Percentiles rank a stretch among this genome's conserved stretches.
These are phyloP conservation scores for Colletotrichum tofieldiae DNA, from an alignment of 2,329 filamentous ascomycete species.

Conservation along the genomic window DNA sequence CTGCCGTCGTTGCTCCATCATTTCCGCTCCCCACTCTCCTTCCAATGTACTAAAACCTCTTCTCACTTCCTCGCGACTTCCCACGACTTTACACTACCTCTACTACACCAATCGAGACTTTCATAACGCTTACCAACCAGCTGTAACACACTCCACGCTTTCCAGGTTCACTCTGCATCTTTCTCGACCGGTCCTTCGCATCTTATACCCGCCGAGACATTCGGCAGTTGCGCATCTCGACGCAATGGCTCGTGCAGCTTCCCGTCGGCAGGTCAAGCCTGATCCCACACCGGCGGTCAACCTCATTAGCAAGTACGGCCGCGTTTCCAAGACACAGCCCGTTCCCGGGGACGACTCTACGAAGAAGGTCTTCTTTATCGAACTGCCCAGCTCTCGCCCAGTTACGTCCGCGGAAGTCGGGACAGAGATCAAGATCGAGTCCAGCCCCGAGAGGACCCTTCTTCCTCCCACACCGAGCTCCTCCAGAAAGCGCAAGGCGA, in stretches of 20 bases:
- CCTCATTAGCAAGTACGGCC: conserved; percentile 42
- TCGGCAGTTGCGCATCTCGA: conserved; percentile 18
- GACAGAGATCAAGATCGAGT: conserved; percentile 27
- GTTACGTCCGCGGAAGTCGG: conserved; percentile 30
- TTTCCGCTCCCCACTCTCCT: conserved; percentile 40
- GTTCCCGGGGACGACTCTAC: conserved; percentile 10
- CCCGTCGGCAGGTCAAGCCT: conserved; percentile 42
- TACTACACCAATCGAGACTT: conserved; percentile 18
- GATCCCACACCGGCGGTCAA: conserved; percentile 30
- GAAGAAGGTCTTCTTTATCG: conserved; percentile 42
- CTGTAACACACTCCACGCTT: neutral
- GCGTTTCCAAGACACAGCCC: conserved; percentile 40
- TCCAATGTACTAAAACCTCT: conserved; percentile 40
- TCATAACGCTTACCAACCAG: conserved; percentile 4
- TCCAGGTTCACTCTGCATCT: neutral
- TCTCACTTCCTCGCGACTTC: conserved; percentile 32
- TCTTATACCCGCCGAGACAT: neutral
- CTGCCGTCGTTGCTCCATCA: conserved; percentile 32
- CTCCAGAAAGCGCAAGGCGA: conserved; percentile 42
- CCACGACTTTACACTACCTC: neutral
- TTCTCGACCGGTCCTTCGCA: neutral
- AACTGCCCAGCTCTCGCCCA: conserved; percentile 30
- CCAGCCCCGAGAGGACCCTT: conserved; percentile 20
- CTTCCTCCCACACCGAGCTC: conserved; percentile 7
- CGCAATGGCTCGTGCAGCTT: conserved; percentile 43